Evolutionary conservation across 495 filamentous ascomycete species (phyloP), one percentile per base, ranked within the genome.

Genomic region (Cercophora sp.): DNA sequence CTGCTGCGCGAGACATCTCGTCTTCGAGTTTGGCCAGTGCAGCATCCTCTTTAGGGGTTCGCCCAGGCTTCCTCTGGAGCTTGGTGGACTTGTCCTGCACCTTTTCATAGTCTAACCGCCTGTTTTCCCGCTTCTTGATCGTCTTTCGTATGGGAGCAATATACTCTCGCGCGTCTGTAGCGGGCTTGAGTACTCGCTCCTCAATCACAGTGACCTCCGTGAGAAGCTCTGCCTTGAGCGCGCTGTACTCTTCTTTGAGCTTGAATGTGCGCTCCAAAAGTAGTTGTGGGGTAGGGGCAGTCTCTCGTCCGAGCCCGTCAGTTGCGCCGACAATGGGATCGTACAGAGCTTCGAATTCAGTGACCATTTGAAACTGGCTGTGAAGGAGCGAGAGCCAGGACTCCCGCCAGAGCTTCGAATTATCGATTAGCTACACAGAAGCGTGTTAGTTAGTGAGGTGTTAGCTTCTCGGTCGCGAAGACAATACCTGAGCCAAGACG

Each of bases 71-170:
- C 62, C 84, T 85, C 55, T 79, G 71, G 19, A 83, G 75, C 60
- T 80, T 84, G 53, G 87, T 87, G 18, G 85, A 83, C 49, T 84
- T 82, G 49, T 85, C 79, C 62, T 91, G 83, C 51, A 83, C 84
- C 53, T 85, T 84, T 68, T 97, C 92, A 61, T 84, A 96, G 65
- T 96, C 92, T 39, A 93, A 61, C 77, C 95, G 87, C 69, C 85
- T 89, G 59, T 95, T 86, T 60, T 94, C 89, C 34, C 92, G 77
- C 63, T 89, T 92, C 73, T 96, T 96, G 66, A 97, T 92, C 2
- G 86, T 86, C 69, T 92, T 96, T 62, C 90, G 86, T 64, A 96
- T 75, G 0, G 88, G 86, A 50, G 80, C 76, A 51, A 96, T 74
- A 35, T 66, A 82, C 43, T 86, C 82, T 61, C 85, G 86, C 2